Evolutionary conservation across 2,329 filamentous ascomycete genomes (phyloP).

Genomic region (Raffaelea albimanens): DNA sequence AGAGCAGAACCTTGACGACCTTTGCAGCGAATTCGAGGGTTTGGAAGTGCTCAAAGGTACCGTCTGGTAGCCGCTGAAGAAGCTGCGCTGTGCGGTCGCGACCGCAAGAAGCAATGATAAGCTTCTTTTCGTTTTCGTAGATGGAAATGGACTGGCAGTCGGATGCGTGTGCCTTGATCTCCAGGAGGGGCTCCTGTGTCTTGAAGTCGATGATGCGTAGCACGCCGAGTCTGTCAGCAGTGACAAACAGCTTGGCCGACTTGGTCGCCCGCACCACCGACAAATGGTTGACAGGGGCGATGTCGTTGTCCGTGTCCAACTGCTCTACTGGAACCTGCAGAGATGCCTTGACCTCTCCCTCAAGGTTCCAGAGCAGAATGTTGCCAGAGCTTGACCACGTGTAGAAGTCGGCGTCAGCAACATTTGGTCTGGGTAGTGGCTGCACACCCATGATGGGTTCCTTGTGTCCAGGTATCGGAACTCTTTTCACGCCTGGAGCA

Average conservation of each 20-base stretch:
- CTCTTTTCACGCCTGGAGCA: slow-evolving; percentile 29
- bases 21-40: slow-evolving; percentile 89
- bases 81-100: slow-evolving; percentile 89
- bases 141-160: slow-evolving; percentile 78
- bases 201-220: slow-evolving; percentile 58
- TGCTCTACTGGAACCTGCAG: slow-evolving; percentile 64
- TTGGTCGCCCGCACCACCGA: slow-evolving; percentile 50
- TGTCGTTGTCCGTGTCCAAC: slow-evolving; percentile 34
- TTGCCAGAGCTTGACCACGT: slow-evolving; percentile 81
- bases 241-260: slow-evolving; percentile 59
- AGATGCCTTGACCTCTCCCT: slow-evolving; percentile 58
- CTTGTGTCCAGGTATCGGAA: slow-evolving; percentile 53
- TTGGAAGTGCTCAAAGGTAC: slow-evolving; percentile 69
- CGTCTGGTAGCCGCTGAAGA: slow-evolving; percentile 53
- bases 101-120: slow-evolving; percentile 72
- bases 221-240: slow-evolving; percentile 80
- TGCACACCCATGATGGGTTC: slow-evolving; percentile 66
- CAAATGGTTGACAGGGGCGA: slow-evolving; percentile 48
- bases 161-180: slow-evolving; percentile 75
- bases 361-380: slow-evolving; percentile 71
- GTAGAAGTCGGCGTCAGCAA: slow-evolving; percentile 62
- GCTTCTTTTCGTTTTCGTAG: slow-evolving; percentile 49
- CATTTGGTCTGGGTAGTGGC: slow-evolving; percentile 49
- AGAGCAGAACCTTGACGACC: slow-evolving; percentile 65
- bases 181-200: slow-evolving; percentile 52